Evolutionary conservation across 108 stramenopile species (phyloP).

Genomic region (Discostella pseudostelligera): DNA sequence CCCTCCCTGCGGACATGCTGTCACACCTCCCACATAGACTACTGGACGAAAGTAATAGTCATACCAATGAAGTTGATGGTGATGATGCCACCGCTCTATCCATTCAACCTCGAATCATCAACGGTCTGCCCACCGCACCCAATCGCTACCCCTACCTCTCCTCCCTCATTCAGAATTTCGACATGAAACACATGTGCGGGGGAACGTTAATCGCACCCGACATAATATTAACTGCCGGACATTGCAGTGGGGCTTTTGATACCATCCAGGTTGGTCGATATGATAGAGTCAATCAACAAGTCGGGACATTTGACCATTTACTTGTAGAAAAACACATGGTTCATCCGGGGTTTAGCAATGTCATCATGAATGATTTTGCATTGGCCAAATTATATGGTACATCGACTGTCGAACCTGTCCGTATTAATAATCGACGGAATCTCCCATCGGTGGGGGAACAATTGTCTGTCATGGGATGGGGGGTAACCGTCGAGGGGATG

Average conservation of each 20-base stretch:
- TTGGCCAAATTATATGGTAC: slow-evolving; percentile 37
- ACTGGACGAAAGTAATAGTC: not conserved
- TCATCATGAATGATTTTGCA: slow-evolving; percentile 40
- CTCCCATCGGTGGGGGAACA: slow-evolving; percentile 17
- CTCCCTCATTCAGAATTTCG: slow-evolving; percentile 9
- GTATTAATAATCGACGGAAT: slow-evolving; percentile 15
- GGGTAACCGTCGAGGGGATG: slow-evolving; percentile 18
- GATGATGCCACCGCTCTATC: not conserved
- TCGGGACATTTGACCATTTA: slow-evolving; percentile 22
- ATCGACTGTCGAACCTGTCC: slow-evolving; percentile 3
- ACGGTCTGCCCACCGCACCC: slow-evolving; percentile 35
- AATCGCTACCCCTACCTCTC: slow-evolving; percentile 47
- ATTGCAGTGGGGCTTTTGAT: slow-evolving; percentile 32
- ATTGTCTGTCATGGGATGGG: slow-evolving; percentile 39
- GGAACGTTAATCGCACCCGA: slow-evolving; percentile 56
- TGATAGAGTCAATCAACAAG: slow-evolving; percentile 2
- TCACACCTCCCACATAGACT: not conserved
- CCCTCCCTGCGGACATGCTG: not conserved
- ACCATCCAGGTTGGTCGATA: slow-evolving; percentile 22
- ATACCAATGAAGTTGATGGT: too few species aligned
- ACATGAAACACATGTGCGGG: slow-evolving; percentile 31
- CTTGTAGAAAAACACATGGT: slow-evolving; percentile 26
- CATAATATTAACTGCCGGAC: slow-evolving; percentile 58
- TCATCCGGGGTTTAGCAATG: slow-evolving; percentile 30
- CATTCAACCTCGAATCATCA: slow-evolving; percentile 36